phyloP scores from a whole-genome alignment of 2,329 filamentous ascomycete genomes.

The Myriosclerotinia duriaeana region DNA sequence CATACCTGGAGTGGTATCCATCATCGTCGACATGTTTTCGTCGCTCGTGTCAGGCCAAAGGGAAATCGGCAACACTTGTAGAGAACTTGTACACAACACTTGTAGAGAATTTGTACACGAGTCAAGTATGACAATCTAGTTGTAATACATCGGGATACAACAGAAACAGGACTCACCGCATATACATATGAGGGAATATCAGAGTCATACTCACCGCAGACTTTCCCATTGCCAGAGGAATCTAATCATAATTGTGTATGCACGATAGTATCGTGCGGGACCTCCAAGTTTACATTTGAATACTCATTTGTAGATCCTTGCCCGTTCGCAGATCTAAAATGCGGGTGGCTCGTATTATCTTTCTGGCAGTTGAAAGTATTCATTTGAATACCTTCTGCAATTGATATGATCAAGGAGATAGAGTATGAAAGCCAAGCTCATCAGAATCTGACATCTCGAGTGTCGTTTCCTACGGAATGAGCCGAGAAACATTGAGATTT shows the following conservation, averaged over 20 bases:
- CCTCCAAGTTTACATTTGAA: no score
- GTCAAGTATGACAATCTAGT: background rate
- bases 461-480: background rate
- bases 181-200: background rate
- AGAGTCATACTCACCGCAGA: background rate
- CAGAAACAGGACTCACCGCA: background rate
- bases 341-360: no score
- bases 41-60: background rate
- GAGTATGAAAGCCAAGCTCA: background rate
- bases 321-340: no score
- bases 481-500: background rate
- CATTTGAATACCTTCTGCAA: no score
- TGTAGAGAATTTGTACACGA: background rate
- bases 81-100: no score
- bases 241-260: no score
- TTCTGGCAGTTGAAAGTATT: no score
- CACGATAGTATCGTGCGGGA: no score
- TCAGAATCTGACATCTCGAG: background rate
- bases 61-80: background rate
- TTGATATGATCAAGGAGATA: no score
- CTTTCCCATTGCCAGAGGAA: background rate
- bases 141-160: slow-evolving; percentile 11
- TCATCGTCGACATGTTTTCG: background rate
- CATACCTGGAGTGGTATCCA: background rate
- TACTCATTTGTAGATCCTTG: no score